A percentile compares a stretch with the other conserved stretches of the same genome.
Conservation (phyloP, 2,329 filamentous ascomycete genomes). For the Nakataea oryzae region DNA sequence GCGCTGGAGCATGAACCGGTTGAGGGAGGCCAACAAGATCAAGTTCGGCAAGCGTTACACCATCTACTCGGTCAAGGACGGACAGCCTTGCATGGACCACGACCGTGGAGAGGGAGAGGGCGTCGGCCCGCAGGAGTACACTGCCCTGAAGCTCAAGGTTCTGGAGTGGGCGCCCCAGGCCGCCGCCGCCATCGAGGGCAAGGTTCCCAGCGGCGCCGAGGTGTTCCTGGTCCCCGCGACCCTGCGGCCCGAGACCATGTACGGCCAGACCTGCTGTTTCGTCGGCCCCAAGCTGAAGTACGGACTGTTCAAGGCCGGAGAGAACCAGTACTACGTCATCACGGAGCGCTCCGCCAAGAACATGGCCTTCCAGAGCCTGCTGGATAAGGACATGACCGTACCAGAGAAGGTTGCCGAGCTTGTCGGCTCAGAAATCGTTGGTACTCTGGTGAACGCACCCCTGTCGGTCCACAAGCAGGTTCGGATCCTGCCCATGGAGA, state of each 20-base stretch:
- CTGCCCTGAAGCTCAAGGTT: constrained; percentile 81
- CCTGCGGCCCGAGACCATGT: constrained; percentile 93
- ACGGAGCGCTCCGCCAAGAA: constrained; percentile 61
- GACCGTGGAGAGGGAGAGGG: constrained; percentile 74
- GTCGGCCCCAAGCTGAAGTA: constrained; percentile 85
- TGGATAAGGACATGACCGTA: constrained; percentile 65
- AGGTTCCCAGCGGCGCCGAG: constrained; percentile 66
- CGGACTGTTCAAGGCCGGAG: constrained; percentile 70
- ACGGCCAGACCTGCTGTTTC: constrained; percentile 93
- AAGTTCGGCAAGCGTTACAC: constrained; percentile 60
- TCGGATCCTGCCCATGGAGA: constrained; percentile 89
- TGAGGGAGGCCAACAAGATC: constrained; percentile 85
- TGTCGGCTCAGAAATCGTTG: constrained; percentile 69
- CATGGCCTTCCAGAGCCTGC: constrained; percentile 90
- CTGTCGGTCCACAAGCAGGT: constrained; percentile 78
- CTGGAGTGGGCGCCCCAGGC: constrained; percentile 79
- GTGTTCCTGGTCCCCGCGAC: constrained; percentile 90
- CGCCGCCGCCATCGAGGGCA: constrained; percentile 59
- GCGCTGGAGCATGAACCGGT: constrained; percentile 91
- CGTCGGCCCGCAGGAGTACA: constrained; percentile 82
- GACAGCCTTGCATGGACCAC: constrained; percentile 81
- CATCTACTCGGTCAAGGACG: constrained; percentile 56
- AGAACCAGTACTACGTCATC: constrained; percentile 68
- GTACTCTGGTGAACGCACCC: constrained; percentile 82
- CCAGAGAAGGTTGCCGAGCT: constrained; percentile 62